Percentiles rank a stretch among this genome's conserved stretches.
These are phyloP conservation scores for Fraxinus cuspidata DNA, from an alignment of 257 asterid genomes.

Conservation along the genomic window DNA sequence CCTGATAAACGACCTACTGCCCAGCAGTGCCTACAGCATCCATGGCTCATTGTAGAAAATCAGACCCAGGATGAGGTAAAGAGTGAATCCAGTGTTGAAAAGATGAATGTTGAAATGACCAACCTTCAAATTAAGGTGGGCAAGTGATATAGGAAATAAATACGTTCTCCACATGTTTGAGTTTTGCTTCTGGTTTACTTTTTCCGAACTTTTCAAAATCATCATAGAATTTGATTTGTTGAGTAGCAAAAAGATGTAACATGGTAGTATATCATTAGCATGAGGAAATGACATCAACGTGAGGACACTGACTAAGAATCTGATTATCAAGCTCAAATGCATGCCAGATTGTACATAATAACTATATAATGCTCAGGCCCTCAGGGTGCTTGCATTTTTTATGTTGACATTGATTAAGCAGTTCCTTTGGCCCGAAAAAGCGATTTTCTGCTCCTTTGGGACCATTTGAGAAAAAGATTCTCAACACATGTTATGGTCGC, in stretches of 20 bases:
- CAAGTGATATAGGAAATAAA: conserved; percentile 39
- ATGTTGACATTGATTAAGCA: conserved; percentile 11
- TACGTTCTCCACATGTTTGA: conserved; percentile 37
- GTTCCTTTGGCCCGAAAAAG: conserved; percentile 18
- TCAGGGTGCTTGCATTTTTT: conserved; percentile 8
- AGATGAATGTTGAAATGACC: conserved; percentile 54
- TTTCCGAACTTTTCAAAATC: conserved; percentile 29
- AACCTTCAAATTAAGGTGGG: conserved; percentile 59
- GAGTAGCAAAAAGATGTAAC: conserved; percentile 39
- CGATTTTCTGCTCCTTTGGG: conserved; percentile 9
- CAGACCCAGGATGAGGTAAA: conserved; percentile 38
- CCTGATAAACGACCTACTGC: conserved; percentile 96
- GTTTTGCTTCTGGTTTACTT: conserved; percentile 38
- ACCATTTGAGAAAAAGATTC: conserved; percentile 8
- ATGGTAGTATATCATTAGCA: conserved; percentile 35
- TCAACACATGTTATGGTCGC: neutral
- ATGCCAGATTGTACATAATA: conserved; percentile 7
- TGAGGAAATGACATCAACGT: conserved; percentile 33
- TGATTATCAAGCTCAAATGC: conserved; percentile 26
- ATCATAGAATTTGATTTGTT: conserved; percentile 41
- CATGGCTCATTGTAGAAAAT: conserved; percentile 61
- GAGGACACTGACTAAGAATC: conserved; percentile 30
- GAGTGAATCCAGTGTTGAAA: conserved; percentile 47
- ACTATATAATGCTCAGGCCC: neutral
- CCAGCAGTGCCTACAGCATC: conserved; percentile 81